These are phyloP conservation scores for Chlorokybus atmophyticus DNA, from an alignment of 139 green algal species.

Conservation along the genomic window DNA sequence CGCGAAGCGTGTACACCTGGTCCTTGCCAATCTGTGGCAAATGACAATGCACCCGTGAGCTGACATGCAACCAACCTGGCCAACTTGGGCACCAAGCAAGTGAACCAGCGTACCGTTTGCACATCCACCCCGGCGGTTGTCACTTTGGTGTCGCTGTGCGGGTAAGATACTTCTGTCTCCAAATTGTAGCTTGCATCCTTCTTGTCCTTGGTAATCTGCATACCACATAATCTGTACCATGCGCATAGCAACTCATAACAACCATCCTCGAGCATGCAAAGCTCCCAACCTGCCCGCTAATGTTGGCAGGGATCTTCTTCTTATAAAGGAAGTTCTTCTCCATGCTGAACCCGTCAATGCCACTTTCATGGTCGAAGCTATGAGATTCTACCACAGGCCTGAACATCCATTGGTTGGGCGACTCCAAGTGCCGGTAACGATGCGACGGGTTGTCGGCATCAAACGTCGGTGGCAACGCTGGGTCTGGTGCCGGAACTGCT, in stretches of 20 bases:
- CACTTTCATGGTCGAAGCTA: conserved; percentile 57
- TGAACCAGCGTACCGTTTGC: conserved; percentile 43
- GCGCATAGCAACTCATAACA: not conserved
- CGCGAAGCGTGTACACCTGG: conserved; percentile 47
- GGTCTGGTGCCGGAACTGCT: conserved; percentile 48
- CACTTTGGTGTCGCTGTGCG: conserved; percentile 32
- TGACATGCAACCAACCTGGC: too few relatives aligned
- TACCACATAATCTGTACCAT: too few relatives aligned
- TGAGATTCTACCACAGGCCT: conserved; percentile 47
- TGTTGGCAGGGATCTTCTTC: conserved; percentile 9
- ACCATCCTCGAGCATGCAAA: not conserved
- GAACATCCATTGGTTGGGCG: conserved; percentile 33
- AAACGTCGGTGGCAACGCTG: conserved; percentile 52
- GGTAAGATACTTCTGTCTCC: conserved; percentile 39
- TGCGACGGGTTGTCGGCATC: conserved; percentile 47
- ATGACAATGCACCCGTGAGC: too few relatives aligned
- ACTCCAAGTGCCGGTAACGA: conserved; percentile 58
- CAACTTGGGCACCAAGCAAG: too few relatives aligned
- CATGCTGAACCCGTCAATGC: conserved; percentile 48
- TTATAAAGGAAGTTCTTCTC: conserved; percentile 41
- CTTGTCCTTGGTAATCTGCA: conserved; percentile 70
- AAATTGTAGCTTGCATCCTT: conserved; percentile 34
- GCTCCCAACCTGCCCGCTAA: conserved; percentile 13
- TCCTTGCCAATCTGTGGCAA: conserved; percentile 32
- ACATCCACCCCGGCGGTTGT: conserved; percentile 44